Conservation (phyloP, 129 eudicot species). For the Mikania micrantha region DNA sequence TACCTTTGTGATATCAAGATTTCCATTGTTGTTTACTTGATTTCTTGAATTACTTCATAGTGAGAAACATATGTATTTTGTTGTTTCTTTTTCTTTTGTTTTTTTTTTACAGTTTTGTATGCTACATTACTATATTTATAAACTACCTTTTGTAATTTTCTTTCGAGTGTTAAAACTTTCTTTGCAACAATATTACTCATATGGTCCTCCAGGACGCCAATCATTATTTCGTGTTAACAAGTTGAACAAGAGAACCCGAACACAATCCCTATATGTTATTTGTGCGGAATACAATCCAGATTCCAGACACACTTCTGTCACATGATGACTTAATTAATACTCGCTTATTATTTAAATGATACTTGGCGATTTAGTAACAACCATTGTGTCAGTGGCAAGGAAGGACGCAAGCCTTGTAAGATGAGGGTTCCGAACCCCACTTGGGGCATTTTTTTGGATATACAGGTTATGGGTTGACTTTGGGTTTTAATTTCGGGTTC, state of each 20-base stretch:
- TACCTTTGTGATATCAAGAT: conserved; percentile 22
- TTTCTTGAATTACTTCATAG: conserved; percentile 12
- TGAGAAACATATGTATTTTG: conserved; percentile 14
- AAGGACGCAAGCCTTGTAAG: no score
- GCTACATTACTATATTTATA: neutral
- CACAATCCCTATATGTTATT: no score
- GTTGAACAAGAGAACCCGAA: neutral
- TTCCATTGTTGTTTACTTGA: neutral
- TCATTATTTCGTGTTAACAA: neutral
- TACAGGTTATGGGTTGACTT: no score
- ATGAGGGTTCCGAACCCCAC: no score
- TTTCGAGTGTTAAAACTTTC: neutral
- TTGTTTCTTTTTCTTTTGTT: conserved; percentile 18
- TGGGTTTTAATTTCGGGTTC: no score
- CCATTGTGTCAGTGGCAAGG: no score
- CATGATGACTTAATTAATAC: no score
- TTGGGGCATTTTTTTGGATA: no score
- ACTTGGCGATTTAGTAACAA: neutral
- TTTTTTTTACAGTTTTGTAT: conserved; percentile 28
- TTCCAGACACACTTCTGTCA: no score
- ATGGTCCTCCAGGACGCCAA: neutral
- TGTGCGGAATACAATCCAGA: no score
- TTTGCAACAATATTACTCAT: neutral
- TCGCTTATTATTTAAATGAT: neutral
- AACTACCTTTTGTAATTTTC: conserved; percentile 6